A percentile compares a stretch with the other conserved stretches of the same genome.
phyloP scores from a whole-genome alignment of 2,329 filamentous ascomycete genomes.

The Colletotrichum karsti region DNA sequence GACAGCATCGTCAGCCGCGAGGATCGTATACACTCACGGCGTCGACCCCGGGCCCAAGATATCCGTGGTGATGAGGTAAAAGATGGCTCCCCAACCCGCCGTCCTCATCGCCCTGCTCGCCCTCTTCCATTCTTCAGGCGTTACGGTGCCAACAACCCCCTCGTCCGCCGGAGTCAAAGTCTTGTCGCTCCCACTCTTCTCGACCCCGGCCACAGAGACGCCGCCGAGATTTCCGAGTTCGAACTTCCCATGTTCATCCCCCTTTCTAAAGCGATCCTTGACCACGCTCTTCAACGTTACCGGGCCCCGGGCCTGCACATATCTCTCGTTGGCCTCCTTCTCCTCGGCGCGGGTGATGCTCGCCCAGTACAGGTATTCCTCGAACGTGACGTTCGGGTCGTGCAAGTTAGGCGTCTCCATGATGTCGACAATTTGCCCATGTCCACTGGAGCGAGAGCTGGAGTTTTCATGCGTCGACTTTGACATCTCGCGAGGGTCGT shows the following conservation, averaged over 20 bases:
- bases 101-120: conserved; percentile 55
- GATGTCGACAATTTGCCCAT: neutral
- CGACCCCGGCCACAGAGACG: neutral
- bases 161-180: neutral
- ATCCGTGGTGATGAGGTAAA: conserved; percentile 59
- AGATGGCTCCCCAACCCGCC: conserved; percentile 53
- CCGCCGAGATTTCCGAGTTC: neutral
- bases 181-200: conserved; percentile 1
- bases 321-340: conserved; percentile 22
- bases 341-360: conserved; percentile 34
- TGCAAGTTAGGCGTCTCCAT: conserved; percentile 19
- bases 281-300: conserved; percentile 24
- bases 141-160: conserved; percentile 20
- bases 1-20: neutral
- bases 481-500: neutral
- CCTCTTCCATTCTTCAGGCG: conserved; percentile 52
- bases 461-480: neutral
- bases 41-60: conserved; percentile 53
- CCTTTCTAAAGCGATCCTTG: conserved; percentile 29
- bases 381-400: conserved; percentile 34
- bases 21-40: conserved; percentile 35
- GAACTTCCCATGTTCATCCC: conserved; percentile 20
- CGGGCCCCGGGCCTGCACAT: conserved; percentile 18
- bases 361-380: conserved; percentile 38
- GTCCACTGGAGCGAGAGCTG: neutral